Conservation (phyloP, 306 rosid species). For the Pterocarpus santalinus region DNA sequence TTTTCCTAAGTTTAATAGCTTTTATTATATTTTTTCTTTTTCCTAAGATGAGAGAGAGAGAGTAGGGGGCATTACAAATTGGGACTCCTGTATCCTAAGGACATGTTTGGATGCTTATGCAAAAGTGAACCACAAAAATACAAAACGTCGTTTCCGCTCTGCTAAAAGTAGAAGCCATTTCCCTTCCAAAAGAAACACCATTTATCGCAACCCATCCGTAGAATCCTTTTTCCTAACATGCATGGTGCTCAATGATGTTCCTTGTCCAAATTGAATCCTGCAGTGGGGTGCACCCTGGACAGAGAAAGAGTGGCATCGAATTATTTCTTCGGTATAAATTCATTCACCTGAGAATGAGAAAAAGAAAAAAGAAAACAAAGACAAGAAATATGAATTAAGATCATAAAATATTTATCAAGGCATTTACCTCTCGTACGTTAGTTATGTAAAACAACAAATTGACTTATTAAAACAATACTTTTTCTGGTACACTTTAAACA, state of each 20-base stretch:
- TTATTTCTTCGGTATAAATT: constrained; percentile 20
- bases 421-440: no score
- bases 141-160: constrained; percentile 19
- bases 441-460: no score
- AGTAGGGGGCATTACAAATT: neutral
- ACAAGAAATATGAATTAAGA: neutral
- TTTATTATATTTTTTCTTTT: no score
- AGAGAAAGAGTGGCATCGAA: neutral
- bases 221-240: neutral
- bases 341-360: neutral
- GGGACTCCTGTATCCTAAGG: neutral
- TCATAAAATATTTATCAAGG: no score
- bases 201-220: constrained; percentile 14
- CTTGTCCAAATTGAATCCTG: constrained; percentile 11
- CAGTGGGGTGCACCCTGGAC: neutral
- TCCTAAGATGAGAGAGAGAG: neutral
- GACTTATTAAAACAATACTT: no score
- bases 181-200: neutral
- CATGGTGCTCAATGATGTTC: constrained; percentile 18
- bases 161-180: constrained; percentile 4
- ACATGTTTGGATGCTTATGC: constrained; percentile 13
- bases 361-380: neutral
- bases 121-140: neutral
- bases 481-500: no score
- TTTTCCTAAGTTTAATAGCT: neutral